Evolutionary conservation across 2,329 filamentous ascomycete species (phyloP).

Genomic region (Venturia effusa): DNA sequence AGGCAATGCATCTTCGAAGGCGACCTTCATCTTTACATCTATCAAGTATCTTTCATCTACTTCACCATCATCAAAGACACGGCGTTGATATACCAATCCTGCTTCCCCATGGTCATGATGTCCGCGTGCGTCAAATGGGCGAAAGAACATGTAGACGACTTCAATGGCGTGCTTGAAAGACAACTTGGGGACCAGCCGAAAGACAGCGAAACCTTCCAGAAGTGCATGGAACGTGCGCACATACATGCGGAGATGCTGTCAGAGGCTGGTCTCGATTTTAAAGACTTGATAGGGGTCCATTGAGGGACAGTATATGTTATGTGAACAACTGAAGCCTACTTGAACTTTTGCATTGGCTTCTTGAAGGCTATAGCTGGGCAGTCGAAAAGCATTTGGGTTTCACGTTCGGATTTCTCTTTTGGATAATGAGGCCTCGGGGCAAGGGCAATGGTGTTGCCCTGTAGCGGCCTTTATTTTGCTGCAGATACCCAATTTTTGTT

Average conservation of each 20-base stretch:
- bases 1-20: constrained; percentile 95
- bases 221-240: constrained; percentile 73
- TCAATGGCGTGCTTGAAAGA: constrained; percentile 70
- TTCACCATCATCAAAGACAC: constrained; percentile 93
- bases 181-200: constrained; percentile 80
- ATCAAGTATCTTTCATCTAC: constrained; percentile 89
- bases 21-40: constrained; percentile 84
- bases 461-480: too few relatives aligned
- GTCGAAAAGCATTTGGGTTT: too few relatives aligned
- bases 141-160: constrained; percentile 86
- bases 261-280: constrained; percentile 85
- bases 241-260: constrained; percentile 69
- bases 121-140: constrained; percentile 96
- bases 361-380: too few relatives aligned
- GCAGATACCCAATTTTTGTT: too few relatives aligned
- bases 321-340: too few relatives aligned
- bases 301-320: neutral
- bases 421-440: too few relatives aligned
- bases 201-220: constrained; percentile 64
- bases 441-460: too few relatives aligned
- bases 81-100: constrained; percentile 69
- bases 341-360: too few relatives aligned
- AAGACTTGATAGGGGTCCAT: constrained; percentile 50
- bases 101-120: constrained; percentile 74
- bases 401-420: too few relatives aligned